Percentiles rank a stretch among this genome's conserved stretches.
Conservation (phyloP, 352 stramenopile genomes). For the Phytopythium oedochilum region DNA sequence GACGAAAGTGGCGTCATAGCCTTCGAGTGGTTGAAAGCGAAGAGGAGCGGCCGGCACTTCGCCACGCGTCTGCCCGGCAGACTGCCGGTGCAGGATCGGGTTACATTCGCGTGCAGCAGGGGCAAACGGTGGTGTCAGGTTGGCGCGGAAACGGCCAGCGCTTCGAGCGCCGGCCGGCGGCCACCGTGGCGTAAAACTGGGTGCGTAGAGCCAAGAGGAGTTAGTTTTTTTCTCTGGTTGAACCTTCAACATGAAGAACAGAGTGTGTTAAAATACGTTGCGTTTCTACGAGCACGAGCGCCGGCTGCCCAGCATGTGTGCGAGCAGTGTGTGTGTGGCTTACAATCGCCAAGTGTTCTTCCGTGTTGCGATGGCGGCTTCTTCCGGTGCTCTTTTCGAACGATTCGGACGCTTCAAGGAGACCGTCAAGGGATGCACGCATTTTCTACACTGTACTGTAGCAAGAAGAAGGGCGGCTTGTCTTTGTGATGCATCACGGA, state of each 20-base stretch:
- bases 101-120: too few relatives aligned
- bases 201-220: neutral
- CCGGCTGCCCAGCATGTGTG: slow-evolving; percentile 4
- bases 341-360: neutral
- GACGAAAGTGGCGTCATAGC: neutral
- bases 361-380: neutral
- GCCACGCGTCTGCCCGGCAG: neutral
- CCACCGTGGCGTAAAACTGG: too few relatives aligned
- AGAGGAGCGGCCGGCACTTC: neutral
- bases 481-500: neutral
- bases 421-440: too few relatives aligned
- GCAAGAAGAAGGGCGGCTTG: too few relatives aligned
- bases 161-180: too few relatives aligned
- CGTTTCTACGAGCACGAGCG: slow-evolving; percentile 13
- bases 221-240: neutral
- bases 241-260: slow-evolving; percentile 17
- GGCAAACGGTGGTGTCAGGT: too few relatives aligned
- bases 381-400: neutral
- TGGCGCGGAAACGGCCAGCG: too few relatives aligned
- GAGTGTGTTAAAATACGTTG: slow-evolving; percentile 18
- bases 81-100: too few relatives aligned
- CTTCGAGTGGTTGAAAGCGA: neutral
- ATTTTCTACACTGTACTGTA: too few relatives aligned
- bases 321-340: too few relatives aligned
- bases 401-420: neutral